Conservation (phyloP, 176 grass and related monocot genomes). For the Musa schizocarpa region DNA sequence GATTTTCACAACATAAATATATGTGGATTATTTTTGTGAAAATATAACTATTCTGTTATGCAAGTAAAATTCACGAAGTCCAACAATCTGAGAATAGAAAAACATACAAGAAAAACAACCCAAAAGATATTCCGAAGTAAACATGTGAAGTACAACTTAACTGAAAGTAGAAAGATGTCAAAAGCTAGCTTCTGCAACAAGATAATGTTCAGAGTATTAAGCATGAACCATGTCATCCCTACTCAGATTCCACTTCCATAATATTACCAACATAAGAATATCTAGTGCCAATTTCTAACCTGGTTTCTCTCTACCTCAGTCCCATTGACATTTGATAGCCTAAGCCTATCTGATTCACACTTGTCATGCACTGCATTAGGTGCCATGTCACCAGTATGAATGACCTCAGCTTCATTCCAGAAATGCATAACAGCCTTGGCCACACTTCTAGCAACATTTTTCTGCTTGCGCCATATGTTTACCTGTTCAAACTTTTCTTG, state of each 20-base stretch:
- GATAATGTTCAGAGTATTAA: no score
- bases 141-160: no score
- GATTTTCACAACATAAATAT: no score
- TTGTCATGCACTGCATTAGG: neutral
- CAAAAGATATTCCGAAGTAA: no score
- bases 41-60: no score
- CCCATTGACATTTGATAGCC: neutral
- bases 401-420: slow-evolving; percentile 45
- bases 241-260: neutral
- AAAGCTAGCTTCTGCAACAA: no score
- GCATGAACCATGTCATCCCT: no score
- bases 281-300: slow-evolving; percentile 1
- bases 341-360: slow-evolving; percentile 8
- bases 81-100: no score
- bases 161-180: no score
- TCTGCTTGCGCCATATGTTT: slow-evolving; percentile 47
- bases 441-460: slow-evolving; percentile 56
- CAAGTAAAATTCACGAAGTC: no score
- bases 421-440: slow-evolving; percentile 56
- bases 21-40: no score
- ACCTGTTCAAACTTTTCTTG: slow-evolving; percentile 62
- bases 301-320: slow-evolving; percentile 25
- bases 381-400: neutral
- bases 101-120: no score
- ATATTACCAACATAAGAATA: neutral